Percentiles rank a stretch among this genome's conserved stretches.
phyloP scores from a whole-genome alignment of 192 early-diverging fungal genomes.

The Lobosporangium transversale region DNA sequence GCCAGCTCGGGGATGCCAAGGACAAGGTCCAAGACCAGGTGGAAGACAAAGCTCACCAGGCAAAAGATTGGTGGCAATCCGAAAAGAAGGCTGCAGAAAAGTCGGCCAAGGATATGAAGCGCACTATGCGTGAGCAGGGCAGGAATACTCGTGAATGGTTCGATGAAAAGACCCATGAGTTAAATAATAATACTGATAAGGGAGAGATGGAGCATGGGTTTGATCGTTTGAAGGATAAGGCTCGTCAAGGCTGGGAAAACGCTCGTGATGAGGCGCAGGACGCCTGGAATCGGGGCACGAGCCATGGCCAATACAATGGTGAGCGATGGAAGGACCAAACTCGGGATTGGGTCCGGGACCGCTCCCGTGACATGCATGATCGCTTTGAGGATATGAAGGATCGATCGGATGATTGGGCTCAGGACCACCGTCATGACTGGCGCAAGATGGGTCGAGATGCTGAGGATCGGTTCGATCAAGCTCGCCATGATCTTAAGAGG shows the following conservation, averaged over 20 bases:
- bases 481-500: conserved; percentile 13
- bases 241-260: conserved; percentile 24
- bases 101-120: conserved; percentile 13
- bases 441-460: conserved; percentile 10
- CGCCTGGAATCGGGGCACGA: not conserved
- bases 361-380: conserved; percentile 5
- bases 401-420: conserved; percentile 24
- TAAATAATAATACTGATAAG: not conserved
- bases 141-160: conserved; percentile 6
- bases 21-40: conserved; percentile 16
- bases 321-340: conserved; percentile 2
- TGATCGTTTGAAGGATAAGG: conserved; percentile 22
- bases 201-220: conserved; percentile 33
- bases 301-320: conserved; percentile 10
- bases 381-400: conserved; percentile 18
- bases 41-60: conserved; percentile 7
- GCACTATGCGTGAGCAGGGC: conserved; percentile 13
- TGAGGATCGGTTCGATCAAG: conserved; percentile 9
- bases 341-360: conserved; percentile 15
- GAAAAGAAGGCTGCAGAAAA: conserved; percentile 10
- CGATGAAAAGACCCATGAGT: not conserved
- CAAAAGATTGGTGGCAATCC: conserved; percentile 26
- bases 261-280: conserved; percentile 21
- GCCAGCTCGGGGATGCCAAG: conserved; percentile 8
- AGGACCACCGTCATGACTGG: conserved; percentile 20